A percentile compares a stretch with the other conserved stretches of the same genome.
phyloP scores from a whole-genome alignment of 2,329 filamentous ascomycete species.

The Ramichloridium luteum region DNA sequence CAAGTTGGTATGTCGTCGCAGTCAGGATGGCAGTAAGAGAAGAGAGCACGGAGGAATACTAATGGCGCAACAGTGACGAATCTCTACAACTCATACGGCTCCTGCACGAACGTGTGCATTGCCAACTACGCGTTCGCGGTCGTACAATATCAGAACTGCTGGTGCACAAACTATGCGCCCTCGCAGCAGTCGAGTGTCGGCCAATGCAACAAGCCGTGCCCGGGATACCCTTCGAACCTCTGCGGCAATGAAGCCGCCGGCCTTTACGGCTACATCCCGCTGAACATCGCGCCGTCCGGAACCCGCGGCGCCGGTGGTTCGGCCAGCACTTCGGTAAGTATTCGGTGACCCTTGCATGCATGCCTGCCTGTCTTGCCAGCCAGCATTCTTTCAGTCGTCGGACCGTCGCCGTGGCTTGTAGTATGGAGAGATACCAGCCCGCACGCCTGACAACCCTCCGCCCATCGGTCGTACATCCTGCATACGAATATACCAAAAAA shows the following conservation, averaged over 20 bases:
- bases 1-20: constrained; percentile 28
- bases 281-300: constrained; percentile 44
- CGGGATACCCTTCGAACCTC: constrained; percentile 53
- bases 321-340: constrained; percentile 19
- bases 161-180: constrained; percentile 62
- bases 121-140: constrained; percentile 53
- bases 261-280: constrained; percentile 53
- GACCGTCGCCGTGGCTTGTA: too few species aligned
- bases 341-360: too few species aligned
- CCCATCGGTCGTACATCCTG: too few species aligned
- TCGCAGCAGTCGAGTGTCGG: constrained; percentile 24
- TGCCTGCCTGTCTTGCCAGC: too few species aligned
- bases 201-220: constrained; percentile 49
- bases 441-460: too few species aligned
- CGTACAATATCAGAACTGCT: constrained; percentile 53
- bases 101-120: constrained; percentile 50
- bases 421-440: too few species aligned
- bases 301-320: constrained; percentile 34
- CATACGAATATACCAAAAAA: too few species aligned
- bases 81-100: constrained; percentile 53
- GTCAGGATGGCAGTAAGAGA: too few species aligned
- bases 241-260: constrained; percentile 47
- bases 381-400: too few species aligned
- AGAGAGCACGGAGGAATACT: too few species aligned
- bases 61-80: too few species aligned